These are phyloP conservation scores for Oenanthe javanica DNA, from an alignment of 140 eudicot genomes.

Conservation along the genomic window DNA sequence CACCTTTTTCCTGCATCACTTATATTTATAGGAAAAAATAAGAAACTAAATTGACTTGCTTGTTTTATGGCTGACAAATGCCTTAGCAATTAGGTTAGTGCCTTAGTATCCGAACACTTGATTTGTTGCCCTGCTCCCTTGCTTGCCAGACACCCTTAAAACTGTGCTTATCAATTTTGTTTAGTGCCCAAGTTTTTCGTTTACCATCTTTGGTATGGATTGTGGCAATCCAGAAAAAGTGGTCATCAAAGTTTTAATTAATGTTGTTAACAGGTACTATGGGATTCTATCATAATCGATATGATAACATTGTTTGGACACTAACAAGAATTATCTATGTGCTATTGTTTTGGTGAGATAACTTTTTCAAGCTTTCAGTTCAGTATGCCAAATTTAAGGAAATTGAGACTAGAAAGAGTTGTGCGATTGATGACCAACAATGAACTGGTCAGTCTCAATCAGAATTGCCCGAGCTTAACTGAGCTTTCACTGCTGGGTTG, in stretches of 20 bases:
- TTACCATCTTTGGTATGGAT: background rate
- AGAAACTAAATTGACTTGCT: background rate
- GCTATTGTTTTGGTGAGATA: conserved; percentile 82
- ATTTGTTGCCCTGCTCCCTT: background rate
- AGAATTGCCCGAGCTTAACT: conserved; percentile 42
- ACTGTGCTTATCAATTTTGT: background rate
- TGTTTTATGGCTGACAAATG: background rate
- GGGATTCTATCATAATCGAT: conserved; percentile 45
- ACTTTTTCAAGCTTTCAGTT: conserved; percentile 39
- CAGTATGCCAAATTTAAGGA: conserved; percentile 59
- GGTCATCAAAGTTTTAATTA: conserved; percentile 2
- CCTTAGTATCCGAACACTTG: background rate
- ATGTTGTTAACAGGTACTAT: conserved; percentile 45
- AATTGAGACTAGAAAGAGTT: conserved; percentile 82
- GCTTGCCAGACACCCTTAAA: background rate
- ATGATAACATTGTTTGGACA: conserved; percentile 36
- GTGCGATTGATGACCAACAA: conserved; percentile 75
- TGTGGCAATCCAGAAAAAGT: background rate
- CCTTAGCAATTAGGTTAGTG: background rate
- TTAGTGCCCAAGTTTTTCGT: background rate
- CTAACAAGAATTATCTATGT: conserved; percentile 46
- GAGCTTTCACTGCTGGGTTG: conserved; percentile 82
- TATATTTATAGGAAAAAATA: no score
- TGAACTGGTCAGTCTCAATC: conserved; percentile 51
- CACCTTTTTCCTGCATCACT: no score